Evolutionary conservation across 2,329 filamentous ascomycete species (phyloP), one percentile per base, ranked within the genome.

Genomic region (Orbilia ellipsospora): DNA sequence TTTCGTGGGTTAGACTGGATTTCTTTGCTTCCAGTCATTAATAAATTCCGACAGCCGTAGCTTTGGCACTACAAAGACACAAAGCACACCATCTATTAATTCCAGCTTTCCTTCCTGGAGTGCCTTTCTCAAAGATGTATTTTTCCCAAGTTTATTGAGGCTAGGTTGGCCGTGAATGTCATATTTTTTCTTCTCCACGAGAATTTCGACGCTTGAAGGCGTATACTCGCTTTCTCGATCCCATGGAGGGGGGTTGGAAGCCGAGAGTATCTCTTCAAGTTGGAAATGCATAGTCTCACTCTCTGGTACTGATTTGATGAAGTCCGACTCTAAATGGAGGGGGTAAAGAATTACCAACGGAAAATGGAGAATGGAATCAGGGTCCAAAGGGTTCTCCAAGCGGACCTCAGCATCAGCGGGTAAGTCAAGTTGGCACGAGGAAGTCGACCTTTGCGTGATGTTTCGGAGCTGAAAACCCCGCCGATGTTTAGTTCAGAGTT

Each of bases 331-430:
- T 55, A 90, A 86, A 76, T 92, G 86, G 77, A 90, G 84, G 4
- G 95, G 94, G 82, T 99, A 99, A 67, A 99, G 85, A 66, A 99
- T 84, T 75, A 98, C 86, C 0, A 90, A 86, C 0, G 95, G 95
- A 80, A 97, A 92, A 2, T 85, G 85, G 0, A 99, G 85, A 0
- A 86, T 85, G 78, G 90, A 93, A 23, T 86, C 86, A 4, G 92
- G 88, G 78, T 95, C 91, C 26, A 92, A 84, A 16, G 91, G 87
- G 80, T 96, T 89, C 1, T 90, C 86, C 4, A 98, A 87, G 65
- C 85, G 83, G 54, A 97, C 85, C 6, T 82, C 83, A 0, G 93
- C 92, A 82, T 97, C 94, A 26, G 52, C 23, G 83, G 96, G 93
- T 86, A 96, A 90, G 80, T 97, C 92, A 0, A 94, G 94, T 42